These are phyloP conservation scores for Globisporangium apiculatum DNA, from an alignment of 352 stramenopile genomes.

Conservation along the genomic window DNA sequence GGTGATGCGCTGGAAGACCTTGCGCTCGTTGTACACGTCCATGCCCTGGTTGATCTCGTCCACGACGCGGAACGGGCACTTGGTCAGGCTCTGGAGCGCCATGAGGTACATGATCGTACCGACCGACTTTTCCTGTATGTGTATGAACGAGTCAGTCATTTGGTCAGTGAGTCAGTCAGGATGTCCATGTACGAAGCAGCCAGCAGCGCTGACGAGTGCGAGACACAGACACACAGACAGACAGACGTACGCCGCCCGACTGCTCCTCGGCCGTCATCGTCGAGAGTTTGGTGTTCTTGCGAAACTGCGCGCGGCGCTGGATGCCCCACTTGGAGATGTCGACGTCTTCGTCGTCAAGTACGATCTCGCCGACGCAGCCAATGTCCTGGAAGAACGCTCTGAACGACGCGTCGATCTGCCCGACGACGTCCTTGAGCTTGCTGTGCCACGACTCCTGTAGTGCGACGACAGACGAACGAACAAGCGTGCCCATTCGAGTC, in stretches of 20 bases:
- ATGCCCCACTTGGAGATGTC: conserved; percentile 87
- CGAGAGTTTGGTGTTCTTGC: conserved; percentile 74
- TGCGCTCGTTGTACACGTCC: conserved; percentile 87
- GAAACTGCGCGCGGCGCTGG: conserved; percentile 78
- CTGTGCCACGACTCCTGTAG: conserved; percentile 56
- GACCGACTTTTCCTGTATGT: conserved; percentile 78
- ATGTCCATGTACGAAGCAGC: not conserved
- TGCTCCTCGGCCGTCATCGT: conserved; percentile 86
- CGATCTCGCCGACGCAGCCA: conserved; percentile 78
- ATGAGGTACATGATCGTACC: conserved; percentile 91
- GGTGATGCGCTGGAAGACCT: conserved; percentile 85
- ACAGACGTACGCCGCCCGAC: conserved; percentile 64
- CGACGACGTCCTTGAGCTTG: conserved; percentile 63
- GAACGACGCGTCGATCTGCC: conserved; percentile 76
- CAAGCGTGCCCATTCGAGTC: not conserved
- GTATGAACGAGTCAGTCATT: too few species aligned
- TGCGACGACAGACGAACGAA: not conserved
- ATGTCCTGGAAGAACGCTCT: conserved; percentile 83
- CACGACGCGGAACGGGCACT: conserved; percentile 84
- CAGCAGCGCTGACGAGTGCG: not conserved
- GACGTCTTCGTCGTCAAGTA: conserved; percentile 66
- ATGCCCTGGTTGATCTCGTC: conserved; percentile 90
- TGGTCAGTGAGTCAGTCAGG: too few species aligned
- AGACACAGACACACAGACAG: not conserved
- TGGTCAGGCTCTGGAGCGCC: conserved; percentile 81